Conservation (phyloP, 441 rosid species). For the Croton setiger region DNA sequence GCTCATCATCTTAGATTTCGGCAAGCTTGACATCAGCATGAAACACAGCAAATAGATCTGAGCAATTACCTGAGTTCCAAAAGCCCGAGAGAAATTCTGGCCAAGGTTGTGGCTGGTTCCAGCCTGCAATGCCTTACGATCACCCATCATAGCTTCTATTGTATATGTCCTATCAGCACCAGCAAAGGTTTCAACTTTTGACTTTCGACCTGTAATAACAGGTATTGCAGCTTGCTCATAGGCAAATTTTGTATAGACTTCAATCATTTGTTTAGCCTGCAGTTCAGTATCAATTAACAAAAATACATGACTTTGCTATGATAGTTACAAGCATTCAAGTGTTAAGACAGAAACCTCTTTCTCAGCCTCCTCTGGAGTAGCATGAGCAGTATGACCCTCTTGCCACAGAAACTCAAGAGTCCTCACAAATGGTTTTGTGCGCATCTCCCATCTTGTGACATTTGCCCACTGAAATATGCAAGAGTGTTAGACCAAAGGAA, state of each 20-base stretch:
- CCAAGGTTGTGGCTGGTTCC: slow-evolving; percentile 93
- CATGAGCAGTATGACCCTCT: slow-evolving; percentile 95
- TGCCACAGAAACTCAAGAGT: slow-evolving; percentile 98
- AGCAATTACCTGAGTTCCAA: slow-evolving; percentile 62
- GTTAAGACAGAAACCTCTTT: slow-evolving; percentile 55
- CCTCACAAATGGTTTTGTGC: slow-evolving; percentile 89
- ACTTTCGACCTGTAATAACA: slow-evolving; percentile 83
- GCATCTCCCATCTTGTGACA: slow-evolving; percentile 96
- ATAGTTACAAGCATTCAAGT: slow-evolving; percentile 1
- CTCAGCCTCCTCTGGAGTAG: slow-evolving; percentile 84
- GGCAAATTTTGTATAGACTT: slow-evolving; percentile 79
- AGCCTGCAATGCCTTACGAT: slow-evolving; percentile 84
- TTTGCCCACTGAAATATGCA: slow-evolving; percentile 72
- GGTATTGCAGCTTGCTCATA: slow-evolving; percentile 94
- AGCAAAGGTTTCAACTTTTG: slow-evolving; percentile 81
- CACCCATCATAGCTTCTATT: slow-evolving; percentile 99
- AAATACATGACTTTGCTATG: slow-evolving; percentile 12
- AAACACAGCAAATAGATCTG: background rate
- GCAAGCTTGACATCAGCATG: background rate
- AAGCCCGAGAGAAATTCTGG: slow-evolving; percentile 84
- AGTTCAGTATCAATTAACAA: slow-evolving; percentile 33
- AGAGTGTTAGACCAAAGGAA: background rate
- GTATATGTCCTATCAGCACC: slow-evolving; percentile 85
- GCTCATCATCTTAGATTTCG: background rate
- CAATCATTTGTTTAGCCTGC: slow-evolving; percentile 91